Evolutionary conservation across 331 rosid genomes (phyloP), one percentile per base, ranked within the genome.

Genomic region (Quercus lobata): DNA sequence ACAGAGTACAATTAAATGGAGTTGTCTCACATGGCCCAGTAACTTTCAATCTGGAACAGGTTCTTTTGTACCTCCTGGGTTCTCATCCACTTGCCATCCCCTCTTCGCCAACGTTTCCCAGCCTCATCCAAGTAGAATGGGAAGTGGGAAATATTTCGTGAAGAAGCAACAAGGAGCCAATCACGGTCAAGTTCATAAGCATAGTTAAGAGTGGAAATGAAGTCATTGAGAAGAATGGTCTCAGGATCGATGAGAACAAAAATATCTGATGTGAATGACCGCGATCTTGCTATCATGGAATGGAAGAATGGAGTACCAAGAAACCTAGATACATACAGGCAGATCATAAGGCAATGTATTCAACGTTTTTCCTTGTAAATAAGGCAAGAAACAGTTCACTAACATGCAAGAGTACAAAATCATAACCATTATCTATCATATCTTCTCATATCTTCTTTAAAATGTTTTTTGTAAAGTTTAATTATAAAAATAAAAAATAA

Each of bases 271-370:
- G 76, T 30, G 79, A 84, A 90, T 41, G 87, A 83, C 34, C 49
- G 53, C 6, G 93, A 90, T 60, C 87, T 95, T 71, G 89, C 92
- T 80, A 93, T 69, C 98, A 95, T 91, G 75, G 97, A 95, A 85
- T 95, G 98, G 82, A 95, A 89, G 84, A 83, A 93, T 30, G 99
- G 97, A 76, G 96, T 91, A 49, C 99, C 96, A 72, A 92, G 93
- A 84, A 95, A 95, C 85, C 99, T 95, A 87, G 53, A 88, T 18
- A 78, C 80, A 85, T 46, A 80, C 57, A 83, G 58, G 82, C 25
- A 72, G 41, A 82, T 83, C 71, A 85, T 72, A 73, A 56, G n/a
- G 54, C 61, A 89, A 54, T 27, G 35, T n/a, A 73, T 29, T 52
- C 54, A 11, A 78, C 63, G 19, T 44, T 29, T 68, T 72, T 57